Evolutionary conservation across 2,329 filamentous ascomycete species (phyloP), one percentile per base, ranked within the genome.

Genomic region (Penicillium sp.): DNA sequence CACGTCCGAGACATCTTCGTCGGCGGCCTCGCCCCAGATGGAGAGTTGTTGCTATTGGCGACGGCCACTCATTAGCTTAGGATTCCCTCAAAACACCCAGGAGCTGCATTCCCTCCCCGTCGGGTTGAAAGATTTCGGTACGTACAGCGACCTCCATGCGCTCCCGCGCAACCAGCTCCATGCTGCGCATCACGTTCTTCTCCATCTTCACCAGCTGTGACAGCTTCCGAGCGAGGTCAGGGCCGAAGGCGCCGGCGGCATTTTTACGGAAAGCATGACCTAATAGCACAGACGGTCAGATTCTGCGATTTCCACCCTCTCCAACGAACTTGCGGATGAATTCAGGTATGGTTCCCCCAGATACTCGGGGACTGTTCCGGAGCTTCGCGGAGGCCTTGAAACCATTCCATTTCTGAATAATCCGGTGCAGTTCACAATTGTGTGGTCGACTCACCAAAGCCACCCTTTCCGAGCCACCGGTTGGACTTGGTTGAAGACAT

Each of bases 131-230:
- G 18, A 18, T 18, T 18, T 18, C 18, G 18, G 18, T 18, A 80
- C 88, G 66, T 86, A 95, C 90, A 66, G 93, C 93, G 58, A 96
- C 91, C 65, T 97, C 93, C 90, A 97, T 97, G 62, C 93, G 85
- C 78, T 98, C 93, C 65, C 90, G 85, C 39, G 90, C 90, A 46
- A 97, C 93, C 43, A 89, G 80, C 70, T 98, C 93, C 79, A 97
- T 84, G 69, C 90, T 96, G 71, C 93, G 89, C 93, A 98, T 98
- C 48, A 96, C 88, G 68, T 98, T 97, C 84, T 98, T 98, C 77
- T 98, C 93, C 93, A 98, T 98, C 82, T 98, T 98, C 55, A 98
- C 93, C 45, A 98, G 82, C 76, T 95, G 88, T 36, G 90, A 89
- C 54, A 98, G 84, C 81, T 98, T 98, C 81, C 95, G 96, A 50